Percentiles rank a stretch among this genome's conserved stretches.
phyloP scores from a whole-genome alignment of 768 basidiomycete genomes.

The Tulasnella sp. region DNA sequence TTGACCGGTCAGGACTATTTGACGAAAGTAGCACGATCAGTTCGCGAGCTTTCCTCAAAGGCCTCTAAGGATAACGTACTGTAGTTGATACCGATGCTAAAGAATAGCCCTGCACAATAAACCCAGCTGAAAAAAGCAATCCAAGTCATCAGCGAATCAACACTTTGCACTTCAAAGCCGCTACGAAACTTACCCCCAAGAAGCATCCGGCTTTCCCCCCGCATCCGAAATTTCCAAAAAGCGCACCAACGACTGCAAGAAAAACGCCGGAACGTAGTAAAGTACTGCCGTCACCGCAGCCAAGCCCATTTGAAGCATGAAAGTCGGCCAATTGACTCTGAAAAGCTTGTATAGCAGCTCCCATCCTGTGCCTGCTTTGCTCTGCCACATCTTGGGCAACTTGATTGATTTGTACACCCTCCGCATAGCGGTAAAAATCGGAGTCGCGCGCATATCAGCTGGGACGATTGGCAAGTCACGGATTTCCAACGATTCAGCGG shows the following conservation, averaged over 20 bases:
- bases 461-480: slow-evolving; percentile 84
- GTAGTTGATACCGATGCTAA: slow-evolving; percentile 45
- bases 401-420: slow-evolving; percentile 43
- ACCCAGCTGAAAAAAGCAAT: slow-evolving; percentile 41
- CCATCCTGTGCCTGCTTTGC: slow-evolving; percentile 54
- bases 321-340: slow-evolving; percentile 49
- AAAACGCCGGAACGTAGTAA: slow-evolving; percentile 57
- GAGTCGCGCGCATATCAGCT: slow-evolving; percentile 58
- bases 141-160: not conserved
- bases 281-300: slow-evolving; percentile 57
- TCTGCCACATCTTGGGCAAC: slow-evolving; percentile 50
- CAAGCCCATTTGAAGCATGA: slow-evolving; percentile 48
- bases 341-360: slow-evolving; percentile 58
- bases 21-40: slow-evolving; percentile 15
- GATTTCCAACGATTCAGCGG: slow-evolving; percentile 69
- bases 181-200: slow-evolving; percentile 25
- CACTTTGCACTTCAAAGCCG: not conserved
- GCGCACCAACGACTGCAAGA: slow-evolving; percentile 39
- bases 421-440: slow-evolving; percentile 65
- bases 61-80: slow-evolving; percentile 39
- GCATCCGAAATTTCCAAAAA: slow-evolving; percentile 41
- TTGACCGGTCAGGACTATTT: slow-evolving; percentile 55
- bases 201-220: slow-evolving; percentile 31
- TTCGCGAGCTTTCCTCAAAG: not conserved
- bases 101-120: slow-evolving; percentile 47